These are phyloP conservation scores for Penicillium psychrosexuale DNA, from an alignment of 2,329 filamentous ascomycete genomes.

Conservation along the genomic window DNA sequence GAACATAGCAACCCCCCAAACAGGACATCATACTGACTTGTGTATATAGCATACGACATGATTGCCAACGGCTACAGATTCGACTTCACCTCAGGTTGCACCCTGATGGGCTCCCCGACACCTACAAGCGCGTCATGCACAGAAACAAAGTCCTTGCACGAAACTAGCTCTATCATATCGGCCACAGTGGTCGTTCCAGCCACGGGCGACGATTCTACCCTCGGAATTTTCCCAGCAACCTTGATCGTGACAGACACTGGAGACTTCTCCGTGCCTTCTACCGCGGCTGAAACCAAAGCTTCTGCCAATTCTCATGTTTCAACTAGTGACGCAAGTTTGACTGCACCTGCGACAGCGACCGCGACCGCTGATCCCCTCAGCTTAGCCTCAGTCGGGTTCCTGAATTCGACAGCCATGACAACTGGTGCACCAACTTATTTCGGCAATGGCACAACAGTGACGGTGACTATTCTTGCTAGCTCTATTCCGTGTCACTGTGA, in stretches of 20 bases:
- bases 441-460: neutral
- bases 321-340: neutral
- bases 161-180: neutral
- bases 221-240: constrained; percentile 1
- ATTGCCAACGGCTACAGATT: neutral
- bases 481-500: neutral
- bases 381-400: neutral
- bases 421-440: neutral
- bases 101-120: neutral
- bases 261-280: neutral
- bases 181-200: neutral
- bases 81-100: constrained; percentile 4
- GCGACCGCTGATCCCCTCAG: neutral
- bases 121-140: constrained; percentile 1
- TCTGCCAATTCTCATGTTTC: neutral
- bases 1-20: neutral
- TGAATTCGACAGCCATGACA: neutral
- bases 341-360: neutral
- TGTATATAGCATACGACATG: constrained; percentile 2
- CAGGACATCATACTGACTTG: neutral
- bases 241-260: constrained; percentile 3
- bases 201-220: neutral
- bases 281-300: neutral
- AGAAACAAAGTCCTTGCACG: neutral
- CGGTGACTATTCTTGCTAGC: constrained; percentile 1